Percentiles rank a stretch among this genome's conserved stretches.
phyloP scores from a whole-genome alignment of 176 grass and related monocot species.

The Bonia amplexicaulis region DNA sequence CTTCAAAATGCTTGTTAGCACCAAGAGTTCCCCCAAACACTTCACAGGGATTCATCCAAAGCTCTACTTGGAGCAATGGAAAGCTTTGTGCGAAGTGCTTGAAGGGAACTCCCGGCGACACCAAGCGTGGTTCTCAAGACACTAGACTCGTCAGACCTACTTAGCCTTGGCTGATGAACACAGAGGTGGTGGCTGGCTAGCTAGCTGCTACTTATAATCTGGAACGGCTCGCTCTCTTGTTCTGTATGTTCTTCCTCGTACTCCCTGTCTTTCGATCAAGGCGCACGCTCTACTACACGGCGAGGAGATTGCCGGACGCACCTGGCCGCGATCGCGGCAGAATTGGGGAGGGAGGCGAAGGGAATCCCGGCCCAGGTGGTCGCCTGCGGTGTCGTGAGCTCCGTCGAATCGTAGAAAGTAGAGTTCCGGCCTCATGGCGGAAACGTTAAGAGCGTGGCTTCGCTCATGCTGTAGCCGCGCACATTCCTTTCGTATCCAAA shows the following conservation, averaged over 20 bases:
- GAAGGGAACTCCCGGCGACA: slow-evolving; percentile 4
- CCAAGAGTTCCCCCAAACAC: slow-evolving; percentile 31
- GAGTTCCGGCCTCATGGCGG: too few relatives aligned
- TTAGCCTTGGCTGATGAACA: background rate
- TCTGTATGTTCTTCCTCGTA: background rate
- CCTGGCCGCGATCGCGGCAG: slow-evolving; percentile 17
- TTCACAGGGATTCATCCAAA: background rate
- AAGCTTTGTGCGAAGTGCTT: slow-evolving; percentile 1
- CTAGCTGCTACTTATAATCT: slow-evolving; percentile 27
- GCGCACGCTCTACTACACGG: background rate
- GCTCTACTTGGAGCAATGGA: background rate
- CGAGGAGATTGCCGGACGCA: background rate
- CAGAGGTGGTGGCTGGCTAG: background rate
- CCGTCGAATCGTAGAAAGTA: background rate
- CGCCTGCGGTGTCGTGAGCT: background rate
- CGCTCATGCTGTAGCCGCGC: background rate
- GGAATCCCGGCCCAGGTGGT: background rate
- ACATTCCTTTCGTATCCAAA: background rate
- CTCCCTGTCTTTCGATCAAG: background rate
- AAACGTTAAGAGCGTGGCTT: too few relatives aligned
- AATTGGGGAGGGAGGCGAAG: background rate
- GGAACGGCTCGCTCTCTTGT: background rate
- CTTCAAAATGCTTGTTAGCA: background rate
- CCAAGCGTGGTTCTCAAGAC: background rate
- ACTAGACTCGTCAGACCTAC: background rate